These are phyloP conservation scores for Penicillium brasilianum DNA, from an alignment of 2,329 filamentous ascomycete genomes.

Conservation along the genomic window DNA sequence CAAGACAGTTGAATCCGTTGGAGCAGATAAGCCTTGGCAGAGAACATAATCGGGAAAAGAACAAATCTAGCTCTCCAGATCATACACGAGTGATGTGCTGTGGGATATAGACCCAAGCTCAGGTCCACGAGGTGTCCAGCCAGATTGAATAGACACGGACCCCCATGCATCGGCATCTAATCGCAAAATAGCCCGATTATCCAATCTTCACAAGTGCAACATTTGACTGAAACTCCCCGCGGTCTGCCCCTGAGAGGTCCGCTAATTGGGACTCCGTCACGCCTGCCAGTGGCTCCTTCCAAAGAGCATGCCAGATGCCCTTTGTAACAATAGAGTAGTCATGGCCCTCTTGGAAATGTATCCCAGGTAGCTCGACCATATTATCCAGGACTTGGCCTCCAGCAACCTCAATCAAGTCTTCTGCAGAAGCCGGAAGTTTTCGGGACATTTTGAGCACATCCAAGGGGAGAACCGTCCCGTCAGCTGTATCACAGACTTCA, in stretches of 20 bases:
- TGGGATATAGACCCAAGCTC: neutral
- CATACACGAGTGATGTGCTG: neutral
- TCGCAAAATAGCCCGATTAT: conserved; percentile 8
- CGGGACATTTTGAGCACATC: conserved; percentile 42
- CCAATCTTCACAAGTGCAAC: conserved; percentile 21
- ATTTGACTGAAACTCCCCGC: conserved; percentile 36
- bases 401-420: conserved; percentile 41
- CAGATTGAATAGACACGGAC: neutral
- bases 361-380: conserved; percentile 33
- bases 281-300: conserved; percentile 32
- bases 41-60: too few species aligned
- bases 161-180: neutral
- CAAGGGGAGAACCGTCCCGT: conserved; percentile 29
- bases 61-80: neutral
- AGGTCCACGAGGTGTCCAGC: neutral
- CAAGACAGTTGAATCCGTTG: neutral
- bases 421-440: conserved; percentile 35
- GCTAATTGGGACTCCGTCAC: conserved; percentile 32
- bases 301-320: conserved; percentile 46
- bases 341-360: conserved; percentile 36
- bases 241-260: conserved; percentile 23
- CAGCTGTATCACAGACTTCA: conserved; percentile 32
- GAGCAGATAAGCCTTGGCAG: too few species aligned
- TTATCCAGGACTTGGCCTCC: conserved; percentile 30
- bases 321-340: conserved; percentile 40